These are phyloP conservation scores for Botryosphaeria dothidea DNA, from an alignment of 2,329 filamentous ascomycete species.

Conservation along the genomic window DNA sequence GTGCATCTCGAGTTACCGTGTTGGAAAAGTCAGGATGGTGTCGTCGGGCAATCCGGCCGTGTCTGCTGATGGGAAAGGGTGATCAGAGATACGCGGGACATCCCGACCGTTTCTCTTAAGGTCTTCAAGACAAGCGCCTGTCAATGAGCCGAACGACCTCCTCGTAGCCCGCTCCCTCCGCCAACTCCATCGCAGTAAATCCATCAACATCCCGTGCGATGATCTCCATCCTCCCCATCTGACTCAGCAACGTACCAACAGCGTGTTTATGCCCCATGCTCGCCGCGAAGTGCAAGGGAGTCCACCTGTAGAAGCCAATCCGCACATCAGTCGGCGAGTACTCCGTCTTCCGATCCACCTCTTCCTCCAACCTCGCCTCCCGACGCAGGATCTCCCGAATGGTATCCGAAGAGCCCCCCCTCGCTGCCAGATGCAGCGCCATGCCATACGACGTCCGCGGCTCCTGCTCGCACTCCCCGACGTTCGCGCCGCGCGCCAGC, in stretches of 20 bases:
- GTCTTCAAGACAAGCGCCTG: not conserved
- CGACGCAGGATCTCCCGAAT: not conserved
- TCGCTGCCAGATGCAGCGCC: conserved; percentile 10
- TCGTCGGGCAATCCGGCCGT: too few species aligned
- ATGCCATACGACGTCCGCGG: not conserved
- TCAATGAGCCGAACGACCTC: not conserved
- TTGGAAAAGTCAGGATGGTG: too few species aligned
- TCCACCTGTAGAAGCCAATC: conserved; percentile 3
- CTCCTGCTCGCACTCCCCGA: not conserved
- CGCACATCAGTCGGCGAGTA: not conserved
- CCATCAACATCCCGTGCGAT: conserved; percentile 6
- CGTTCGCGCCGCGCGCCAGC: not conserved
- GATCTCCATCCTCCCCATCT: conserved; percentile 4
- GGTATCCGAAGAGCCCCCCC: not conserved
- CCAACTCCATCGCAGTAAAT: not conserved
- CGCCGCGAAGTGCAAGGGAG: not conserved
- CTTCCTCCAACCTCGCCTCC: not conserved
- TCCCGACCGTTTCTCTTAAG: too few species aligned
- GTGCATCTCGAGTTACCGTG: too few species aligned
- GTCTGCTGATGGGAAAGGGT: too few species aligned
- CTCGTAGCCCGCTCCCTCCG: not conserved
- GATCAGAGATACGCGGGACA: too few species aligned
- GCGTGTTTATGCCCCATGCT: not conserved
- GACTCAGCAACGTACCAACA: not conserved
- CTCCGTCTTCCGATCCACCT: not conserved